These are phyloP conservation scores for Rhodamnia rubescens DNA, from an alignment of 345 rosid species.

Conservation along the genomic window DNA sequence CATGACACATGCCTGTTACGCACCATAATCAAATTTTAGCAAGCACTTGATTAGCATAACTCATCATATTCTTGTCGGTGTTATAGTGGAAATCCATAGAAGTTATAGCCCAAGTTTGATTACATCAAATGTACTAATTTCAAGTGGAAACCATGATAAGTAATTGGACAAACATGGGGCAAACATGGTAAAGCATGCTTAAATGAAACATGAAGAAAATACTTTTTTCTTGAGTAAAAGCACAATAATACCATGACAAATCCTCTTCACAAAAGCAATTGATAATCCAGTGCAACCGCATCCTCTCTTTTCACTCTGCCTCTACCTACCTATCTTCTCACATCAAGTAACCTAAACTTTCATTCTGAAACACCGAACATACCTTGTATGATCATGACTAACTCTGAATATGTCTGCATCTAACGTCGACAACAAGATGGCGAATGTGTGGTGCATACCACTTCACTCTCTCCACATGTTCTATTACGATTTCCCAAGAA, in stretches of 20 bases:
- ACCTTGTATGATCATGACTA: neutral
- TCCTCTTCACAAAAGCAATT: neutral
- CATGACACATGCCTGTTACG: neutral
- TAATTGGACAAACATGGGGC: neutral
- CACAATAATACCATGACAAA: neutral
- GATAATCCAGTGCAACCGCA: neutral
- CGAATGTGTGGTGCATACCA: conserved; percentile 93
- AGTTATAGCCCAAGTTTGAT: neutral
- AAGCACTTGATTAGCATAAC: neutral
- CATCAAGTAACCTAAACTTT: neutral
- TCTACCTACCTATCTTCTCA: neutral
- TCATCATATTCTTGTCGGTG: neutral
- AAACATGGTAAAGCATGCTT: neutral
- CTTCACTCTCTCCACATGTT: conserved; percentile 80
- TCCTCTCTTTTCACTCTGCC: neutral
- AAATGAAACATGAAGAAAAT: neutral
- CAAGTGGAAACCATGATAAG: neutral
- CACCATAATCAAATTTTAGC: neutral
- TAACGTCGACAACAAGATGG: conserved; percentile 82
- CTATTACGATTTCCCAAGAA: conserved; percentile 58
- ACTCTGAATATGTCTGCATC: conserved; percentile 31
- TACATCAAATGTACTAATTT: neutral
- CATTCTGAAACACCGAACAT: neutral
- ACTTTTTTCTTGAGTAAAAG: neutral
- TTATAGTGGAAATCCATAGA: neutral